Evolutionary conservation across 805 yeast genomes (phyloP), one percentile per base, ranked within the genome.

Genomic region (Ogataea chonburiensis): DNA sequence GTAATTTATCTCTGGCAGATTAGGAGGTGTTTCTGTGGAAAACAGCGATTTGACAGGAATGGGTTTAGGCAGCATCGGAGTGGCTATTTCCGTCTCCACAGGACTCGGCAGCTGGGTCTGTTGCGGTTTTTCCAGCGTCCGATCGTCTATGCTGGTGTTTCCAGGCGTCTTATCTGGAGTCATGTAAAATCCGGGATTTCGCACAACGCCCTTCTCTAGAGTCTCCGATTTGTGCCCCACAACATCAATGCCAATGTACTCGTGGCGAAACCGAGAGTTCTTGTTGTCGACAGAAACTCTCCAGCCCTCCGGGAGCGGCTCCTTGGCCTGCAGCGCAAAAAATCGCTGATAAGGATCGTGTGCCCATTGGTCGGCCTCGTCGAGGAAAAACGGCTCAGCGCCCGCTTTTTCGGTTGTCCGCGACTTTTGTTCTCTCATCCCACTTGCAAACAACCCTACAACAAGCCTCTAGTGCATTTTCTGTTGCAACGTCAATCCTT

Each of bases 301-400:
- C 55, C 55, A 52, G 8, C 46, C 40, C 7, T 20, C 25, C 1
- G 55, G 55, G 2, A 52, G 28, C 2, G 41, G 35, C 24, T 50
- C 52, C 7, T 34, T 34, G 2, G 24, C 5, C 14, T 25, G 18
- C 15, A 26, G 15, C 7, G 57, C 57, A 26, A 52, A 52, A 29
- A 27, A 50, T 7, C 57, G 42, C 28, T 52, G 57, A 30, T 52
- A 52, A 5, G 57, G 57, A 38, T 53, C 53, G 17, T 43, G 47
- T 3, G 49, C 50, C 57, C 57, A 52, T n/a, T 16, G 20, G 7
- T 42, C 45, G 8, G 24, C 24, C 8, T 43, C 41, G 11, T 33
- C 26, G 12, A 47, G 24, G 14, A 49, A 37, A 19, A 31, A 43
- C 16, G 25, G 5, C 9, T 25, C 17, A 10, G n/a, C n/a, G n/a